A percentile compares a stretch with the other conserved stretches of the same genome.
phyloP scores from a whole-genome alignment of 306 rosid species.

The Cyamopsis tetragonoloba region DNA sequence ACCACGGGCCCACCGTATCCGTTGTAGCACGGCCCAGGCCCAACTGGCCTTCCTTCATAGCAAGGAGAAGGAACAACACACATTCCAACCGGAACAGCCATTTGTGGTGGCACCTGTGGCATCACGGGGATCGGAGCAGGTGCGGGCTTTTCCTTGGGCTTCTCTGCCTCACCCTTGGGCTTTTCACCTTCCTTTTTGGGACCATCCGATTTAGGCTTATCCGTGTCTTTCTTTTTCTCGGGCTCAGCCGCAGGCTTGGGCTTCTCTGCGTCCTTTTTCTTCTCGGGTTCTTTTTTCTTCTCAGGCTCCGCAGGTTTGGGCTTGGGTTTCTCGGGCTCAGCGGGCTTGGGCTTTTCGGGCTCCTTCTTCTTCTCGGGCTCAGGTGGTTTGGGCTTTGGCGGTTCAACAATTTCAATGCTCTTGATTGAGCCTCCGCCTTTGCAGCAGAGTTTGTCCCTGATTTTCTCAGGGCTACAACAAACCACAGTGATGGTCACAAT shows the following conservation, averaged over 20 bases:
- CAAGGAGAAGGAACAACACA: conserved; percentile 19
- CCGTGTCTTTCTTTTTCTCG: neutral
- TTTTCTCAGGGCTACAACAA: conserved; percentile 72
- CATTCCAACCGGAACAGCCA: conserved; percentile 26
- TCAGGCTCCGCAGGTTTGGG: neutral
- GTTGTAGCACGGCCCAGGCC: conserved; percentile 40
- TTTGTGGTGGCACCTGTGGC: conserved; percentile 21
- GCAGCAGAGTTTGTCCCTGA: conserved; percentile 50
- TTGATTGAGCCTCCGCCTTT: conserved; percentile 58
- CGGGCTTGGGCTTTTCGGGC: neutral
- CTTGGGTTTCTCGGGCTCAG: neutral
- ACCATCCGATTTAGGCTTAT: neutral
- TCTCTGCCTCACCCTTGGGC: neutral
- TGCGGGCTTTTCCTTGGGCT: conserved; percentile 22
- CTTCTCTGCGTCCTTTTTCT: neutral
- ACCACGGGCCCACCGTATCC: conserved; percentile 29
- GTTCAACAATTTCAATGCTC: conserved; percentile 61
- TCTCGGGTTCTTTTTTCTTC: neutral
- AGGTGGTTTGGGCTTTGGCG: conserved; percentile 28
- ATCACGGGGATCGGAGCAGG: neutral
- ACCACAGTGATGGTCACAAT: conserved; percentile 59
- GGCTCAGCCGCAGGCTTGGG: neutral
- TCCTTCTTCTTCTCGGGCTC: conserved; percentile 24
- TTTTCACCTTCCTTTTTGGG: neutral
- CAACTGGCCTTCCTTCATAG: conserved; percentile 35